A percentile compares a stretch with the other conserved stretches of the same genome.
These are phyloP conservation scores for Suillus subluteus DNA, from an alignment of 768 basidiomycete genomes.

Conservation along the genomic window DNA sequence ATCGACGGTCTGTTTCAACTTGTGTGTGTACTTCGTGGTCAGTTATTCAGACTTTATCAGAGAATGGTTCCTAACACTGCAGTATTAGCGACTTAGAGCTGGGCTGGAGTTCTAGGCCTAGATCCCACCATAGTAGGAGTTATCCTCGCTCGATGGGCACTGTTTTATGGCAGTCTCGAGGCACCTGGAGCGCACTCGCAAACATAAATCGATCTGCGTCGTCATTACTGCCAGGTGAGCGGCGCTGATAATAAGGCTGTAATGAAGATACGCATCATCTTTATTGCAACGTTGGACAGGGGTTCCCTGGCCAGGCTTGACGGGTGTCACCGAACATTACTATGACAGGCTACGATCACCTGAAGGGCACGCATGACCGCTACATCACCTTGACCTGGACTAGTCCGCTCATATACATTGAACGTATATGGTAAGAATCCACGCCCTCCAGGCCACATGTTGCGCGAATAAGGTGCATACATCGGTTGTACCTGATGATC, in stretches of 20 bases:
- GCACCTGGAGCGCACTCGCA: not conserved
- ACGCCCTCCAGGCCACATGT: not conserved
- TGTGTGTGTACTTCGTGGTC: constrained; percentile 16
- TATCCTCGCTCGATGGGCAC: constrained; percentile 19
- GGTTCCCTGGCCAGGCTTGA: not conserved
- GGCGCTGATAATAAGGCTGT: constrained; percentile 24
- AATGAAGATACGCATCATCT: constrained; percentile 7
- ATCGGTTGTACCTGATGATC: not conserved
- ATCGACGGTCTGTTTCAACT: constrained; percentile 19
- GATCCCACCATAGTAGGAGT: constrained; percentile 22
- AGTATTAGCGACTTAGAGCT: constrained; percentile 23
- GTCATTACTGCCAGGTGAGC: constrained; percentile 24
- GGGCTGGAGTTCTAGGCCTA: constrained; percentile 22
- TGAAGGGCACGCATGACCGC: not conserved
- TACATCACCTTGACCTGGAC: not conserved
- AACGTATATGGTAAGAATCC: not conserved
- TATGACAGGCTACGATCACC: not conserved
- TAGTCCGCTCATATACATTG: not conserved
- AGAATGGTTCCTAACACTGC: not conserved
- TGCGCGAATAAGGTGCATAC: not conserved
- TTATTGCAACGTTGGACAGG: not conserved
- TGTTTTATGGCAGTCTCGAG: constrained; percentile 10
- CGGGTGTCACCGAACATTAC: not conserved
- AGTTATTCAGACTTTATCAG: not conserved
- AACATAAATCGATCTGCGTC: constrained; percentile 23